Evolutionary conservation across 148 eudicot species (phyloP).

Genomic region (Beta vulgaris): DNA sequence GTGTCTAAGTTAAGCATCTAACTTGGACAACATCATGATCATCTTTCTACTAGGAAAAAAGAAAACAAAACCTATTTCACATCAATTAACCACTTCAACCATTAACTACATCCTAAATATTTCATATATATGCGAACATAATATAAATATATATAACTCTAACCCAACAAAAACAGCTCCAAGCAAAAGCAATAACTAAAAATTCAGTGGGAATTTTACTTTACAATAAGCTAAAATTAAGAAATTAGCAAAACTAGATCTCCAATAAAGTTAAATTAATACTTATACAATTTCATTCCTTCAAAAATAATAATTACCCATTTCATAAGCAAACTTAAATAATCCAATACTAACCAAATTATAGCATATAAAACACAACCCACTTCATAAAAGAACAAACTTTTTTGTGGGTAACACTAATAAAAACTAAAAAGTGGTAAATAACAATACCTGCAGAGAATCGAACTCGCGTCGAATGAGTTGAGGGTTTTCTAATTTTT

Average conservation of each 20-base stretch:
- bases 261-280: no score
- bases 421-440: neutral
- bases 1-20: neutral
- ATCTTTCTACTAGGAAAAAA: no score
- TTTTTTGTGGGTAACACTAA: neutral
- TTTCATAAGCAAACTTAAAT: neutral
- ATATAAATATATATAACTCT: neutral
- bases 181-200: no score
- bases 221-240: no score
- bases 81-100: neutral
- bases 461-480: slow-evolving; percentile 55
- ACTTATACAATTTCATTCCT: no score
- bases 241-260: no score
- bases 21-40: neutral
- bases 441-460: slow-evolving; percentile 47
- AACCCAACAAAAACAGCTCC: no score
- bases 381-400: neutral
- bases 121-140: neutral
- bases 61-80: neutral
- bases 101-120: neutral
- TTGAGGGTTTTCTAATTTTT: slow-evolving; percentile 37
- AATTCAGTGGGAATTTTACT: no score
- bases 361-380: neutral
- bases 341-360: neutral
- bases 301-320: neutral